Percentiles rank a stretch among this genome's conserved stretches.
Evolutionary conservation across 2,329 filamentous ascomycete species (phyloP).

Genomic region (Penicillium corylophilum): DNA sequence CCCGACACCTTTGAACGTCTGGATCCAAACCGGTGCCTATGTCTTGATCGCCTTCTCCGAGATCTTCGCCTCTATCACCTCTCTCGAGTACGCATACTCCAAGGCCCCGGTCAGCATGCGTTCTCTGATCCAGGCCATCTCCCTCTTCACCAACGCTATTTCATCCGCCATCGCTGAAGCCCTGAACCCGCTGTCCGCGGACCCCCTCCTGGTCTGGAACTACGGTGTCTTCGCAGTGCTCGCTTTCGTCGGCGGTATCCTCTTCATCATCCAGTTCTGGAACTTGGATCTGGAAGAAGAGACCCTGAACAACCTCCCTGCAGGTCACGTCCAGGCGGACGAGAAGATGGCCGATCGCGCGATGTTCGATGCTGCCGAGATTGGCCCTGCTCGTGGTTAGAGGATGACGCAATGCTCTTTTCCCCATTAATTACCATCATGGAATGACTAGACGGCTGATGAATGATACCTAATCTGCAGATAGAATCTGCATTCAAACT

Average conservation of each 20-base stretch:
- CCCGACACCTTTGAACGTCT: constrained; percentile 63
- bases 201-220: constrained; percentile 71
- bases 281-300: constrained; percentile 67
- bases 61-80: constrained; percentile 61
- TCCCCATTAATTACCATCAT: too few species aligned
- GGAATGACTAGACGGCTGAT: background rate
- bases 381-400: constrained; percentile 14
- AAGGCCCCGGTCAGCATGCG: constrained; percentile 80
- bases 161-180: constrained; percentile 68
- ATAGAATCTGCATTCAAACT: background rate
- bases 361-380: constrained; percentile 11
- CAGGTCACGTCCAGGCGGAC: constrained; percentile 15
- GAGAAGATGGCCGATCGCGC: constrained; percentile 6
- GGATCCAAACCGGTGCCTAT: constrained; percentile 51
- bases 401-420: too few species aligned
- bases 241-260: constrained; percentile 60
- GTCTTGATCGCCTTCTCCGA: constrained; percentile 57
- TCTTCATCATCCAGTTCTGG: constrained; percentile 67
- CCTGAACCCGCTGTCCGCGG: constrained; percentile 60
- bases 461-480: background rate
- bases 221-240: constrained; percentile 65
- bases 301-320: constrained; percentile 54
- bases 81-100: constrained; percentile 73
- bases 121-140: constrained; percentile 66
- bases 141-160: constrained; percentile 69